Conservation (phyloP, 345 rosid genomes). For the Balakata baccata region DNA sequence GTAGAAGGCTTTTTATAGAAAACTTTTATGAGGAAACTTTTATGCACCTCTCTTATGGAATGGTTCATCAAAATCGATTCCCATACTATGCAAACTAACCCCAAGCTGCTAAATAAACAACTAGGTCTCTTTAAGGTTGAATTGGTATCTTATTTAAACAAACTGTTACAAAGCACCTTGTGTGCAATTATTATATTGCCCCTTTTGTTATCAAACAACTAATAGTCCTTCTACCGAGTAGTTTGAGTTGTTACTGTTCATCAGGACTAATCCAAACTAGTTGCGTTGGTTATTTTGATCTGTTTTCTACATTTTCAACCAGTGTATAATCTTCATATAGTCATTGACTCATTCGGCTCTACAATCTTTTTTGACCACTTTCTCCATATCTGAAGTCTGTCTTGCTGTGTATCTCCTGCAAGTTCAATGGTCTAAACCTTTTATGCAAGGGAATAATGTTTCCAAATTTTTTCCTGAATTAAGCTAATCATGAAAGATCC, state of each 20-base stretch:
- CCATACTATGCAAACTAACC: background rate
- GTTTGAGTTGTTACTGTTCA: background rate
- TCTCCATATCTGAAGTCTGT: background rate
- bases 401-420: background rate
- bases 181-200: too few relatives aligned
- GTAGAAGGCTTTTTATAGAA: too few relatives aligned
- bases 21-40: background rate
- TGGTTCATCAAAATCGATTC: too few relatives aligned
- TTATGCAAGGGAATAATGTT: background rate
- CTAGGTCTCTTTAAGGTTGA: too few relatives aligned
- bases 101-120: too few relatives aligned
- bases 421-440: background rate
- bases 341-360: background rate
- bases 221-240: too few relatives aligned
- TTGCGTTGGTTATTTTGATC: background rate
- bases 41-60: background rate
- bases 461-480: background rate
- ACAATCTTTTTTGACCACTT: background rate
- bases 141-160: too few relatives aligned
- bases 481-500: background rate
- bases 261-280: background rate
- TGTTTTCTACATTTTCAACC: background rate
- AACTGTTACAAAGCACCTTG: too few relatives aligned
- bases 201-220: too few relatives aligned
- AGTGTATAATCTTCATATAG: background rate